Percentiles rank a stretch among this genome's conserved stretches.
Conservation (phyloP, 1,139 yeast species). For the Taphrina flavorubra region DNA sequence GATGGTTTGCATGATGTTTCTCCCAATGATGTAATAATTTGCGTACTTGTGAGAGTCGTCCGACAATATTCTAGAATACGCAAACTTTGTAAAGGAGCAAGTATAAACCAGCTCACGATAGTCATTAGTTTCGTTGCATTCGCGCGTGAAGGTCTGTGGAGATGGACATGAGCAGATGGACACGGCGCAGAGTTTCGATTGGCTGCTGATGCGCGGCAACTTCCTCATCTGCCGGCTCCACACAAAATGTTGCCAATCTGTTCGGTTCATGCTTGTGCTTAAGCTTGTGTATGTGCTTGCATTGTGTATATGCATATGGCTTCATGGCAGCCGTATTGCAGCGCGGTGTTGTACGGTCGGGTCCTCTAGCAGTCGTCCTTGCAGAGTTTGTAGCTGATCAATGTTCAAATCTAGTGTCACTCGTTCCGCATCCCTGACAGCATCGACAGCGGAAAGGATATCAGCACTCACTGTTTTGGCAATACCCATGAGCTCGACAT, state of each 20-base stretch:
- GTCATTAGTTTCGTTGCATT: too few relatives aligned
- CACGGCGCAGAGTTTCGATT: neutral
- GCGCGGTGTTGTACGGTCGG: neutral
- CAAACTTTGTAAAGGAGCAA: too few relatives aligned
- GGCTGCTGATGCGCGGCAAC: neutral
- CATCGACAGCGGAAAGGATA: slow-evolving; percentile 3
- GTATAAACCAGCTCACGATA: too few relatives aligned
- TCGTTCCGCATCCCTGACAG: slow-evolving; percentile 21
- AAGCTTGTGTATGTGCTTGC: too few relatives aligned
- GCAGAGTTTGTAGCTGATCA: neutral
- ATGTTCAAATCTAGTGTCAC: slow-evolving; percentile 4
- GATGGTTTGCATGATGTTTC: slow-evolving; percentile 6
- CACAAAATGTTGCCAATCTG: too few relatives aligned
- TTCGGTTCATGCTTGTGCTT: too few relatives aligned
- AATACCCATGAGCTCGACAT: neutral
- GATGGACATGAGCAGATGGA: slow-evolving; percentile 7
- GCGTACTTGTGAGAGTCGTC: too few relatives aligned
- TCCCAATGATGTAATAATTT: too few relatives aligned
- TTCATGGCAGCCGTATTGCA: neutral
- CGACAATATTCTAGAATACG: too few relatives aligned
- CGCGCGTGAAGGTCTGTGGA: neutral
- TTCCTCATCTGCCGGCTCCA: too few relatives aligned
- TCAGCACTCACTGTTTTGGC: slow-evolving; percentile 1
- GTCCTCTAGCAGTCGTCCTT: neutral
- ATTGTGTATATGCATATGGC: neutral